Evolutionary conservation across 2,329 filamentous ascomycete species (phyloP), one percentile per base, ranked within the genome.

Genomic region (Fusarium secorum): DNA sequence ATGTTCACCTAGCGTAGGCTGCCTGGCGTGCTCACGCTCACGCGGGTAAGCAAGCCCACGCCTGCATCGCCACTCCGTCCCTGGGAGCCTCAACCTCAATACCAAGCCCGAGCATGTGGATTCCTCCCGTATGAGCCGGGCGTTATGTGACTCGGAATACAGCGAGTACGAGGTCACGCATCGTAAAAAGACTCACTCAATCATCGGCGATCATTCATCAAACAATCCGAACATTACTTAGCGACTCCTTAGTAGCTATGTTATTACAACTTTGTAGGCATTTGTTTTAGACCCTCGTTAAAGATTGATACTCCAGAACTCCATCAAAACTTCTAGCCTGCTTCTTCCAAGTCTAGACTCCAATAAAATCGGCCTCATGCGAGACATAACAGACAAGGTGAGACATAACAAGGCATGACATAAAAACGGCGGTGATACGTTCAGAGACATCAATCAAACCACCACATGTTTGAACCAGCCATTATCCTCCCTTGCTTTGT

Each of bases 351-450:
- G 42, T 66, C 42, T 51, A 61, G 54, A 55, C 45, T n/a, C 55
- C 48, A 28, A 36, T 61, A 42, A 30, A 18, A 15, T 60, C 49
- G 60, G 44, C 32, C 24, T 41, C 20, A 51, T 54, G 63, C 52
- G 54, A 72, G 61, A 70, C 68, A 69, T 49, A 41, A 45, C 26
- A 49, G 42, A 51, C 46, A 63, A 32, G 32, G 52, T 64, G 61
- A 73, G 71, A 74, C 71, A 74, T 36, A 49, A 35, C 53, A 51
- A 60, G 62, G 57, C 66, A 74, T 72, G 65, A 51, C 68, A 63
- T 52, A 33, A 26, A 66, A 72, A 72, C 60, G 48, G 69, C 64
- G 60, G 68, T 55, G 68, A 72, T 60, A 72, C 45, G 39, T 61
- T 56, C 28, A 53, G 56, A 62, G 60, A 68, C 69, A 66, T 46